Evolutionary conservation across 2,329 filamentous ascomycete genomes (phyloP).

Genomic region (Metarhizium guizhouense): DNA sequence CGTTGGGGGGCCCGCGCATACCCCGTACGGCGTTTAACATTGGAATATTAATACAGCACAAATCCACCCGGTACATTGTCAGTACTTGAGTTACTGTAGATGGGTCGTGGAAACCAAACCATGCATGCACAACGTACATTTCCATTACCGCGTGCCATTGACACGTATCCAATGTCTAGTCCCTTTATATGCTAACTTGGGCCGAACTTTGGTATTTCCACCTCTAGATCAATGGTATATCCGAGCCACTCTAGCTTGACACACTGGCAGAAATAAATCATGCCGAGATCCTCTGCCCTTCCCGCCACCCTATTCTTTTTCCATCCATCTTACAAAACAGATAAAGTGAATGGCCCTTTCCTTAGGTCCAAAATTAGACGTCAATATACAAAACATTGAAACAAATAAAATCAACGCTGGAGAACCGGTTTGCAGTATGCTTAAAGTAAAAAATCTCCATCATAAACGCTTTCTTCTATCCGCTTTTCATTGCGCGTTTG

Average conservation of each 20-base stretch:
- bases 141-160: not conserved
- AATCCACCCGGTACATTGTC: not conserved
- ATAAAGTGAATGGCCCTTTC: not conserved
- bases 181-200: not conserved
- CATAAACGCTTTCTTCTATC: not conserved
- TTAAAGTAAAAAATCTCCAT: not conserved
- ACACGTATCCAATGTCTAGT: not conserved
- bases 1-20: constrained; percentile 7
- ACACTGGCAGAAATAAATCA: not conserved
- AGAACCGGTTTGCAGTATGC: constrained; percentile 2
- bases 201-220: not conserved
- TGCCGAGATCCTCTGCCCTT: too few relatives aligned
- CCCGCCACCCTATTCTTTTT: not conserved
- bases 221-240: constrained; percentile 1
- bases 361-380: not conserved
- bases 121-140: not conserved
- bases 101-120: not conserved
- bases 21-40: not conserved
- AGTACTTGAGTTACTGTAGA: not conserved
- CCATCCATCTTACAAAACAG: not conserved
- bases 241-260: not conserved
- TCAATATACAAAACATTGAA: constrained; percentile 7
- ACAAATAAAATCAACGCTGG: constrained; percentile 7
- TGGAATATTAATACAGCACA: not conserved
- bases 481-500: constrained; percentile 1